Base-by-base conservation (phyloP, 768 basidiomycete genomes). In the Kwoniella sp. region DNA sequence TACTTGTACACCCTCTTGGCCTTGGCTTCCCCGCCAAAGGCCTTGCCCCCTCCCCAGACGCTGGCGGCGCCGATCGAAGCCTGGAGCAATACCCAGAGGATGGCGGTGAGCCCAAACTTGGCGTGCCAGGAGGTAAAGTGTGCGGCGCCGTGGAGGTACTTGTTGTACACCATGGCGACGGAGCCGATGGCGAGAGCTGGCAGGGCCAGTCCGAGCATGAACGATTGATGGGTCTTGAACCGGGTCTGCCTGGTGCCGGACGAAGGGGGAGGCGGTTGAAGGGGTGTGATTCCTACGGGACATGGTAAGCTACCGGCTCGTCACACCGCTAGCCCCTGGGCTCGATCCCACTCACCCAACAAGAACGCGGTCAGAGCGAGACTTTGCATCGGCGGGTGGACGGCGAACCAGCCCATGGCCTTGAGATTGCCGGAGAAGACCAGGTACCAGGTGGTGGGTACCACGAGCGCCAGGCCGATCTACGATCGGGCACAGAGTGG, bases 1-100 rank as follows among this genome's bases (percentile, higher is more conserved):
- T 87, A 89, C 69, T 89, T 90, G 85, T 88, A 90, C 17, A 89
- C 53, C 1, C 76, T 69, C 70, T 87, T 89, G 12, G 87, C 86
- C 67, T 81, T 84, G 37, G 77, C 71, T 12, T 81, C 83, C 1
- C 87, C 86, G 4, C 88, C 87, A 65, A 89, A 86, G 0, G 78
- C 77, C 14, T 77, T 78, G 10, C 88, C 88, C 6, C 76, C 78
- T 55, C 79, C 83, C 87, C 87, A 88, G 14, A 88, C 85, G 43
- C 84, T 86, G n/a, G 81, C 83, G 2, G 78, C 86, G 5, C 88
- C 88, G 0, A 88, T 15, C 8, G 77, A 50, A 6, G 81, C 74
- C 63, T 89, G 87, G 48, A 79, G 49, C 10, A 73, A 22, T 36
- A 88, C 73, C 85, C 85, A 87, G 9, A 70, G 56, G 38, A 85